phyloP scores from a whole-genome alignment of 768 basidiomycete species.

The Coprinopsis marcescibilis region DNA sequence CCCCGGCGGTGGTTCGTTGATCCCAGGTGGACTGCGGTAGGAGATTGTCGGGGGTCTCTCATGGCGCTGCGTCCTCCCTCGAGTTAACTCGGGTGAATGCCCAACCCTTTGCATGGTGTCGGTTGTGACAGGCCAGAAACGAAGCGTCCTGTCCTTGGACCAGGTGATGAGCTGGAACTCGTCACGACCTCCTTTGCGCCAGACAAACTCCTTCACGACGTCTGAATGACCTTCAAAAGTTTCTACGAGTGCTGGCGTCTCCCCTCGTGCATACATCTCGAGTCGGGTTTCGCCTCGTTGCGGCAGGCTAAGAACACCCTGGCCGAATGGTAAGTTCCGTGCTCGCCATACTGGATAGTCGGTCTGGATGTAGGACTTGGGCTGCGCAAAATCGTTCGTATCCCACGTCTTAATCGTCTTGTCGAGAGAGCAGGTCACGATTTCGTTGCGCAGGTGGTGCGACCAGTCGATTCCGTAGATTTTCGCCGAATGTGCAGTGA shows the following conservation, averaged over 20 bases:
- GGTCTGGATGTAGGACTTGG: conserved; percentile 56
- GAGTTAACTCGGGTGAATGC: conserved; percentile 25
- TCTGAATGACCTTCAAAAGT: conserved; percentile 85
- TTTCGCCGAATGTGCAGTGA: conserved; percentile 82
- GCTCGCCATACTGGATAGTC: conserved; percentile 94
- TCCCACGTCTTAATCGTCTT: conserved; percentile 90
- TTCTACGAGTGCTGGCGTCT: conserved; percentile 49
- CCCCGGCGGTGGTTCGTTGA: conserved; percentile 14
- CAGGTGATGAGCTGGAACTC: conserved; percentile 61
- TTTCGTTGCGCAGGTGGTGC: conserved; percentile 60
- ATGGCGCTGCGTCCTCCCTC: conserved; percentile 26
- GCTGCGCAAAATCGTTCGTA: conserved; percentile 34
- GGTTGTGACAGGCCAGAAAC: conserved; percentile 83
- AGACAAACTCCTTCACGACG: conserved; percentile 97
- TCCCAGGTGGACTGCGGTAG: conserved; percentile 51
- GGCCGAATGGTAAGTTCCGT: conserved; percentile 85
- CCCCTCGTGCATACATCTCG: conserved; percentile 68
- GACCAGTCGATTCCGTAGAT: conserved; percentile 99
- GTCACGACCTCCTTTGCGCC: conserved; percentile 64
- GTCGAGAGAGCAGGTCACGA: conserved; percentile 94
- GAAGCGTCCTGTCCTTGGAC: conserved; percentile 86
- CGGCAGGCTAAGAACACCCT: conserved; percentile 80
- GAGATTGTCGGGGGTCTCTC: conserved; percentile 30
- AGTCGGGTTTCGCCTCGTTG: conserved; percentile 81
- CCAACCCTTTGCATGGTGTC: conserved; percentile 66